phyloP scores from a whole-genome alignment of 352 stramenopile species.

The Phytopythium boreale region DNA sequence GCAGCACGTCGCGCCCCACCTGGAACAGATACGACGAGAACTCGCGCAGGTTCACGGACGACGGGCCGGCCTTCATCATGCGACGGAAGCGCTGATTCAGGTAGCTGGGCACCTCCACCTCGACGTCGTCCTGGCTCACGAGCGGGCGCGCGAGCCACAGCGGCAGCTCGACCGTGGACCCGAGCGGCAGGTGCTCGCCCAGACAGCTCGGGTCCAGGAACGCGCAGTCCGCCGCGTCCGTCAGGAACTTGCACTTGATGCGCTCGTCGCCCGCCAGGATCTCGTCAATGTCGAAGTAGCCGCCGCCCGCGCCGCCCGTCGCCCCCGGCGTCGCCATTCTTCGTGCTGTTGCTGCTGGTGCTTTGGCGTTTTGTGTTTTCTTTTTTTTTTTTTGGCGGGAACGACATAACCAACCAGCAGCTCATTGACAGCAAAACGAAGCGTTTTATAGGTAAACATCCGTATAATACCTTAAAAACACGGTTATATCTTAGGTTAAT shows the following conservation, averaged over 20 bases:
- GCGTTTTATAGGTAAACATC: too few species aligned
- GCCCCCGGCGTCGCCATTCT: too few species aligned
- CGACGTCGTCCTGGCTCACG: constrained; percentile 41
- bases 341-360: too few species aligned
- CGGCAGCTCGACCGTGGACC: constrained; percentile 62
- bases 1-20: constrained; percentile 56
- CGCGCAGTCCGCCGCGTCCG: constrained; percentile 61
- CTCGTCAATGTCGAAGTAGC: constrained; percentile 74
- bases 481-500: neutral
- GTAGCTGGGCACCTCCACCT: constrained; percentile 54
- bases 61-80: constrained; percentile 77
- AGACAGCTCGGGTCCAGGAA: constrained; percentile 73
- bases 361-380: neutral
- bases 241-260: constrained; percentile 72
- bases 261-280: constrained; percentile 81
- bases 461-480: neutral
- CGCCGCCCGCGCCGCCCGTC: constrained; percentile 14
- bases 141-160: constrained; percentile 73
- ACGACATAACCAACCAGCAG: neutral
- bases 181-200: constrained; percentile 39
- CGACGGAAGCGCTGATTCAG: constrained; percentile 72
- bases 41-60: constrained; percentile 71
- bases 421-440: too few species aligned
- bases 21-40: constrained; percentile 74
- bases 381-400: neutral